phyloP scores from a whole-genome alignment of 163 green algal species.

The Chlorella variabilis region DNA sequence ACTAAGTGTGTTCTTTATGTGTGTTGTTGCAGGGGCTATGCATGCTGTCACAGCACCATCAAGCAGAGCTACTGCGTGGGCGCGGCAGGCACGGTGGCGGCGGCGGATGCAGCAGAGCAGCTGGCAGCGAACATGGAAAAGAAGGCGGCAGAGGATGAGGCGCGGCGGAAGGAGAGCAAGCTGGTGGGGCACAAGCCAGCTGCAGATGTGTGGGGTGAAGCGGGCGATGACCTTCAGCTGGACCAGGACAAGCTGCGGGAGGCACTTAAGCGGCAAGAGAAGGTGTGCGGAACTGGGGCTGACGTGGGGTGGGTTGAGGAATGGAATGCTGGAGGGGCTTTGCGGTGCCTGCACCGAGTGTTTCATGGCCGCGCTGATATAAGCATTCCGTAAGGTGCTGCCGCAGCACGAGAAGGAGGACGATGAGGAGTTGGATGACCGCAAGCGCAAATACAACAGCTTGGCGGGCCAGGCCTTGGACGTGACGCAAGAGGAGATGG shows the following conservation, averaged over 20 bases:
- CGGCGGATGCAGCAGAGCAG: slow-evolving; percentile 53
- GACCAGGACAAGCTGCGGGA: slow-evolving; percentile 81
- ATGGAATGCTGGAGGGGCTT: background rate
- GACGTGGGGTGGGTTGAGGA: background rate
- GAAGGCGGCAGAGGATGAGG: slow-evolving; percentile 54
- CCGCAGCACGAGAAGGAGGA: background rate
- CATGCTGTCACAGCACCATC: slow-evolving; percentile 89
- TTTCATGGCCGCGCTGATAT: no score
- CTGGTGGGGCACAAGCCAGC: slow-evolving; percentile 59
- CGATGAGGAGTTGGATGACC: slow-evolving; percentile 66
- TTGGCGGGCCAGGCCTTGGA: slow-evolving; percentile 40
- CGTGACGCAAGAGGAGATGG: slow-evolving; percentile 82
- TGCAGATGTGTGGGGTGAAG: slow-evolving; percentile 33
- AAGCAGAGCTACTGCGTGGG: slow-evolving; percentile 97
- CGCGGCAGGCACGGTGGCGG: slow-evolving; percentile 54
- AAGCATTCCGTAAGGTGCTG: background rate
- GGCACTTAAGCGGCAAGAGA: slow-evolving; percentile 51
- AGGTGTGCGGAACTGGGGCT: background rate
- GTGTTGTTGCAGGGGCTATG: slow-evolving; percentile 88
- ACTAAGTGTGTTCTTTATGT: no score
- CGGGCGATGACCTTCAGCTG: slow-evolving; percentile 65
- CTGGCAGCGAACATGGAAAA: slow-evolving; percentile 81
- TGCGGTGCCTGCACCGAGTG: no score
- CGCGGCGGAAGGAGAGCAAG: slow-evolving; percentile 53
- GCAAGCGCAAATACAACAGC: slow-evolving; percentile 87